Evolutionary conservation across 2,329 filamentous ascomycete genomes (phyloP), one percentile per base, ranked within the genome.

Genomic region (Polychaeton citri): DNA sequence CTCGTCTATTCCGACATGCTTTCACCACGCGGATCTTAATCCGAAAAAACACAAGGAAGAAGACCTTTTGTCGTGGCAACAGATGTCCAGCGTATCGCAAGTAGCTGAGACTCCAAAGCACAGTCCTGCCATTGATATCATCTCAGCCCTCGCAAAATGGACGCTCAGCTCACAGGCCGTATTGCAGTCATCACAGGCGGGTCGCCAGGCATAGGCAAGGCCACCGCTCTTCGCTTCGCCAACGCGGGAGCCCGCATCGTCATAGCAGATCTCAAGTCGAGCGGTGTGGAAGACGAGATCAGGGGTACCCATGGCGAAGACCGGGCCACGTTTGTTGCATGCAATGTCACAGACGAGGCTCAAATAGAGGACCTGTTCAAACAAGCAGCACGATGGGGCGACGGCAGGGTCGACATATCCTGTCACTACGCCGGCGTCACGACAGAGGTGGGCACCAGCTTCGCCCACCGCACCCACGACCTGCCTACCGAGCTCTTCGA

Each of bases 171-270:
- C 3, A 33, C 45, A 31, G 49, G 43, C 32, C 43, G 47, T 15
- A 46, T 54, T 9, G 47, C 48, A 2, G 32, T 54, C 19, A 51
- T 52, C 15, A 52, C 49, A 2, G 50, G 50, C 7, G 50, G 40
- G 13, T 46, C 46, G 2, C 47, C 44, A 7, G 51, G 51, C 6
- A 34, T 54, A 2, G 50, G 51, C 12, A 42, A 41, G 24, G 50
- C 50, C 5, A 50, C 48, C n/a, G 50, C 49, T 3, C 21, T 49
- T 21, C 35, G 35, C 7, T 54, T 53, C 30, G 49, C 49, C 5
- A 34, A 43, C 19, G 38, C 42, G 9, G 51, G 50, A 15, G 51
- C 50, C 18, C 42, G 39, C 9, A 32, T 54, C 8, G 38, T 51
- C 5, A 46, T 46, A 31, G 47, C 49, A 3, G 51, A 54, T 34